These are phyloP conservation scores for Cadophora luteo-olivacea DNA, from an alignment of 2,329 filamentous ascomycete genomes.

Conservation along the genomic window DNA sequence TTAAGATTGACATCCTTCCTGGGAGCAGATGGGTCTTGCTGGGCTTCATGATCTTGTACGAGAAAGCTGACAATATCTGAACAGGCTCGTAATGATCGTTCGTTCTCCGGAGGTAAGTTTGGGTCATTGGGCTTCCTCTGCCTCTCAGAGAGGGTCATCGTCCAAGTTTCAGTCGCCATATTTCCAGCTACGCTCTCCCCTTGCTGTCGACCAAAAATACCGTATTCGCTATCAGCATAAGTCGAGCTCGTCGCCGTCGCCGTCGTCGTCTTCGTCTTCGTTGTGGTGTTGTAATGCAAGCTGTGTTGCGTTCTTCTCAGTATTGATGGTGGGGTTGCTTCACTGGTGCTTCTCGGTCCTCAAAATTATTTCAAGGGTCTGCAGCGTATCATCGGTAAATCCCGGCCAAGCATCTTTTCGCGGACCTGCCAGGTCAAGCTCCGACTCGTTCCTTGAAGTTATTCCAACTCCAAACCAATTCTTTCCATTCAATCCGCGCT, in stretches of 20 bases:
- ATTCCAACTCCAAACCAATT: conserved; percentile 28
- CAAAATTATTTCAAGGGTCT: conserved; percentile 16
- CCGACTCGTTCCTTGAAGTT: conserved; percentile 22
- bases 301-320: neutral
- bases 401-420: conserved; percentile 17
- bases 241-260: no score
- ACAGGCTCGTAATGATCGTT: conserved; percentile 91
- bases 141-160: conserved; percentile 59
- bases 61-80: conserved; percentile 93
- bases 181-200: neutral
- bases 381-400: neutral
- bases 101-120: conserved; percentile 88
- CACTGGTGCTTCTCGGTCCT: conserved; percentile 3
- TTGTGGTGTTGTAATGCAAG: neutral
- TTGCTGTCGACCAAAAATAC: neutral
- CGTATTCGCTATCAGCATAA: neutral
- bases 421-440: conserved; percentile 15
- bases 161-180: conserved; percentile 59
- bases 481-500: conserved; percentile 26
- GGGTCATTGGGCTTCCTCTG: conserved; percentile 67
- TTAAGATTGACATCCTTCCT: conserved; percentile 94
- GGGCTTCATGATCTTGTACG: conserved; percentile 91
- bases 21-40: conserved; percentile 73
- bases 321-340: conserved; percentile 16
- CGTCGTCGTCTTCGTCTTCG: neutral